phyloP scores from a whole-genome alignment of 2,329 filamentous ascomycete genomes.

The Aureobasidium lini region DNA sequence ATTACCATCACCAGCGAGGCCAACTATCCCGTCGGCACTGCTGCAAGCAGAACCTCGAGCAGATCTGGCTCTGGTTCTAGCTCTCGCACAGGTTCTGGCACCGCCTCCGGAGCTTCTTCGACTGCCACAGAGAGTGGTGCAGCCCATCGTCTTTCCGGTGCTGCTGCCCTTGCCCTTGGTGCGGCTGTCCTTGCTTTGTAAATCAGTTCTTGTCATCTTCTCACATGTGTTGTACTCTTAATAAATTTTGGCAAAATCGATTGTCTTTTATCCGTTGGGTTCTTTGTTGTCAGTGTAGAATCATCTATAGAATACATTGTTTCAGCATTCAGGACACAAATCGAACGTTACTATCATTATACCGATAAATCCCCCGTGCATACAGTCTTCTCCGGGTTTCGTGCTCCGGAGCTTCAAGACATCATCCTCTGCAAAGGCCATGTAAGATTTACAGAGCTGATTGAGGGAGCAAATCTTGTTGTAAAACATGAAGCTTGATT shows the following conservation, averaged over 20 bases:
- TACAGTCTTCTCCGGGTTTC: too few relatives aligned
- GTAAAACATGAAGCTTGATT: not conserved
- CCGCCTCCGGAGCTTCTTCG: slow-evolving; percentile 3
- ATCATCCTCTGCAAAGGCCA: too few relatives aligned
- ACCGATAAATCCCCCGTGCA: too few relatives aligned
- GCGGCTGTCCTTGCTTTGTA: slow-evolving; percentile 12
- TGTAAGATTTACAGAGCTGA: too few relatives aligned
- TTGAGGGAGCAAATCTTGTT: not conserved
- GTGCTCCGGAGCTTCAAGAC: too few relatives aligned
- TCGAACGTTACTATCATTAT: too few relatives aligned
- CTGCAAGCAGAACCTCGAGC: slow-evolving; percentile 20
- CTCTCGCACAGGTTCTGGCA: not conserved
- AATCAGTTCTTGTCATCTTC: not conserved
- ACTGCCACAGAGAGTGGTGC: slow-evolving; percentile 10
- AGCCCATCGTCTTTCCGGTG: slow-evolving; percentile 11
- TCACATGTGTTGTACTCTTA: not conserved
- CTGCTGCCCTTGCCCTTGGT: slow-evolving; percentile 13
- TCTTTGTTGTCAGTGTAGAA: not conserved
- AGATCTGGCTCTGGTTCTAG: not conserved
- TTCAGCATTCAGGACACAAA: too few relatives aligned
- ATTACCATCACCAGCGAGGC: slow-evolving; percentile 49
- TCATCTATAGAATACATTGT: too few relatives aligned
- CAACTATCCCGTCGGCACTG: slow-evolving; percentile 47
- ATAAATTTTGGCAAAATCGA: not conserved
- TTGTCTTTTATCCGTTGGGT: not conserved